phyloP scores from a whole-genome alignment of 225 moss, liverwort and hornwort species.

The Polytrichum formosum region DNA sequence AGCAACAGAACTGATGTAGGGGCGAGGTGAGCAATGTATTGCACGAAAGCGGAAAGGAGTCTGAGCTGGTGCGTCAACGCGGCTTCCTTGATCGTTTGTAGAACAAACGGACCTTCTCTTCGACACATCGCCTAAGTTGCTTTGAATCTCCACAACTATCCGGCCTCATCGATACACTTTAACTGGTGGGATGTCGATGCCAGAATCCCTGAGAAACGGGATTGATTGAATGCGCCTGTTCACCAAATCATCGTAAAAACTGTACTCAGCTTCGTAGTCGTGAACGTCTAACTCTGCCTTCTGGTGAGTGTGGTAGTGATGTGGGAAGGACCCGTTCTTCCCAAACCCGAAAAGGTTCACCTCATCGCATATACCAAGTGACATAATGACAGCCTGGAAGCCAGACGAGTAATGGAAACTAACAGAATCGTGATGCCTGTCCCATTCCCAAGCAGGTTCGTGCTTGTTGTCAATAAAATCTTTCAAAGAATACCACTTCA shows the following conservation, averaged over 20 bases:
- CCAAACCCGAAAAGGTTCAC: conserved; percentile 36
- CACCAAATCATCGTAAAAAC: conserved; percentile 26
- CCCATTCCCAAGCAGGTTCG: neutral
- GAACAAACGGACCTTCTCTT: too few relatives aligned
- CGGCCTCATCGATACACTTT: conserved; percentile 9
- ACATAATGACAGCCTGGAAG: conserved; percentile 4
- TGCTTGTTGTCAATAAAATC: neutral
- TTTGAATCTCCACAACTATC: too few relatives aligned
- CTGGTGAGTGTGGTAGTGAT: conserved; percentile 32
- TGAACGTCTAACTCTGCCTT: conserved; percentile 20
- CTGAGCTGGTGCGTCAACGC: too few relatives aligned
- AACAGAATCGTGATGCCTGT: neutral
- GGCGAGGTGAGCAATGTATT: too few relatives aligned
- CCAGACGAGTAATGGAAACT: conserved; percentile 12
- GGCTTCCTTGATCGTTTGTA: too few relatives aligned
- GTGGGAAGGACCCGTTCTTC: conserved; percentile 9
- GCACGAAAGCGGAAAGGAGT: too few relatives aligned
- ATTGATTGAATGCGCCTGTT: conserved; percentile 10
- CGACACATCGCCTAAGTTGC: too few relatives aligned
- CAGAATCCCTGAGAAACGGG: conserved; percentile 27
- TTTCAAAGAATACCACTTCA: conserved; percentile 11
- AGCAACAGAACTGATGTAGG: too few relatives aligned
- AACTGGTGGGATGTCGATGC: conserved; percentile 22
- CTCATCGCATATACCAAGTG: conserved; percentile 13
- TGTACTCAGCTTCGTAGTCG: conserved; percentile 41